Percentiles rank a stretch among this genome's conserved stretches.
phyloP scores from a whole-genome alignment of 1,284 basidiomycete species.

The Hemileia vastatrix region DNA sequence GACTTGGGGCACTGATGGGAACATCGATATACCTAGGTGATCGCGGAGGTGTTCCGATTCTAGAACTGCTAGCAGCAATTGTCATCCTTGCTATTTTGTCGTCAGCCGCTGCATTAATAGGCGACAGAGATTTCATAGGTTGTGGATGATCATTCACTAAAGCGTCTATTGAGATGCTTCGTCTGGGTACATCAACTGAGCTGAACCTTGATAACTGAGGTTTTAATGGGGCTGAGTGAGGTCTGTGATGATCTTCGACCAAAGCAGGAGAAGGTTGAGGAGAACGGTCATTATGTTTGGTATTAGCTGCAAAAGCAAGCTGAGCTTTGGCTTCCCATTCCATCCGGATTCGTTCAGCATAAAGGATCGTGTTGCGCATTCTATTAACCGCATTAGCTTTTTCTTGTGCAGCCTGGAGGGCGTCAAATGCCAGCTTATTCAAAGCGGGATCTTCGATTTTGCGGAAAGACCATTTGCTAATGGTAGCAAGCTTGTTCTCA shows the following conservation, averaged over 20 bases:
- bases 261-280: background rate
- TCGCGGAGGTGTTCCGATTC: constrained; percentile 16
- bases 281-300: background rate
- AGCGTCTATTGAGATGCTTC: no score
- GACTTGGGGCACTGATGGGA: background rate
- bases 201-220: background rate
- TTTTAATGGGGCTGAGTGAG: background rate
- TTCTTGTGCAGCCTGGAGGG: constrained; percentile 74
- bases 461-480: constrained; percentile 75
- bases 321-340: constrained; percentile 91
- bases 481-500: constrained; percentile 67
- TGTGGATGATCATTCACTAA: no score
- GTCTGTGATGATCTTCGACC: background rate
- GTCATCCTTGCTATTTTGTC: constrained; percentile 7
- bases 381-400: constrained; percentile 93
- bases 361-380: constrained; percentile 94
- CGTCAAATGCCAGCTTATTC: constrained; percentile 68
- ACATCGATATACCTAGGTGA: constrained; percentile 8
- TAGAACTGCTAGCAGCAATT: background rate
- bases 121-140: background rate
- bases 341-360: constrained; percentile 90
- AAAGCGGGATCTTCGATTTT: constrained; percentile 75
- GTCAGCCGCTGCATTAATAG: constrained; percentile 2
- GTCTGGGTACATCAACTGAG: background rate
- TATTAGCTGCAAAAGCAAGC: constrained; percentile 51